Base-by-base conservation (phyloP, 495 filamentous ascomycete species). In the Penicillium goetzii region DNA sequence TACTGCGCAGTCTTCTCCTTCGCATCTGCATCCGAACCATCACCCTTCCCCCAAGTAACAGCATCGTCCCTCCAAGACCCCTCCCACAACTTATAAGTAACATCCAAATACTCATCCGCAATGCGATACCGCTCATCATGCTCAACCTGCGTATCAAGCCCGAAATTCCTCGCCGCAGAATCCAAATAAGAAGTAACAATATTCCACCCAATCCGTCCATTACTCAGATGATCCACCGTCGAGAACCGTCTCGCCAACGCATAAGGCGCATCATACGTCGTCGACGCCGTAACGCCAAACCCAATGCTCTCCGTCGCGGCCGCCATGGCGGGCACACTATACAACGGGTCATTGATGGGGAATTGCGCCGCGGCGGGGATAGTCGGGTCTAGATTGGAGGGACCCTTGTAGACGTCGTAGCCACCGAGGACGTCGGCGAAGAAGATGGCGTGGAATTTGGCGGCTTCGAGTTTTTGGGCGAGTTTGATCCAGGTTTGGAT, bases 31-130 rank as follows among this genome's bases (percentile, higher is more conserved):
- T 63, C 72, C 26, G 78, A 64, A 40, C 79, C 74, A 61, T 40
- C 70, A 12, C 15, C 19, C 51, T 64, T 56, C 10, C 33, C 61
- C 68, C 68, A 73, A 0, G 56, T 68, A 36, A 90, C 84, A 15
- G 88, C 86, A 54, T 88, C 88, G 59, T 89, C 85, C 26, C 86
- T 75, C 87, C 87, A 90, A 0, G 85, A 89, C 17, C 82, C 85
- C 63, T 90, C 83, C 74, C 84, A 84, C 12, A 91, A 81, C 70
- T 89, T 89, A 76, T 90, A 90, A 43, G 88, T 82, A 23, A 90
- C 86, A 26, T 81, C 74, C 55, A 90, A 72, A 69, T 90, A 91
- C 67, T 91, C 89, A 50, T 89, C 83, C 1, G 87, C 87, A 63
- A 85, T 83, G 33, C 78, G 81, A 72, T 91, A 90, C 50, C 88